These are phyloP conservation scores for Raffaelea albimanens DNA, from an alignment of 2,329 filamentous ascomycete genomes.

Conservation along the genomic window DNA sequence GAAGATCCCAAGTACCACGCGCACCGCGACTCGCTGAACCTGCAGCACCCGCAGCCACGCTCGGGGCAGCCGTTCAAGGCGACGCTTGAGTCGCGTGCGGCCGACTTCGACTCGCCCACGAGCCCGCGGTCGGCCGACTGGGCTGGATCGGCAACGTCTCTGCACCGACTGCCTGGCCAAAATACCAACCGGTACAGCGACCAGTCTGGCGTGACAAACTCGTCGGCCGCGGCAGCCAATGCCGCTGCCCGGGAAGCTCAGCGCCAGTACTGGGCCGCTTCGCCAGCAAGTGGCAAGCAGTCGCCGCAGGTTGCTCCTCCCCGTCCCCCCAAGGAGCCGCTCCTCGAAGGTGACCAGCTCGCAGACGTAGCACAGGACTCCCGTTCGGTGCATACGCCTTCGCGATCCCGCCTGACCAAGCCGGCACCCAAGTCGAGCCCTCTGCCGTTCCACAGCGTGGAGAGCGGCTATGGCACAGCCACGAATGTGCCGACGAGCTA, in stretches of 20 bases:
- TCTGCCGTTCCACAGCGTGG: slow-evolving; percentile 44
- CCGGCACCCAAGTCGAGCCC: slow-evolving; percentile 36
- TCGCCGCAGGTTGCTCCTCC: slow-evolving; percentile 29
- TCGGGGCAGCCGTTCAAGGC: slow-evolving; percentile 66
- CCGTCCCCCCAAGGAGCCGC: slow-evolving; percentile 53
- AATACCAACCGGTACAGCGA: slow-evolving; percentile 40
- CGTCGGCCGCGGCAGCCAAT: background rate
- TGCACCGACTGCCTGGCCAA: slow-evolving; percentile 40
- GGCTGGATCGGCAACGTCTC: slow-evolving; percentile 50
- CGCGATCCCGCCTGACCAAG: background rate
- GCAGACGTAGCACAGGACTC: too few species aligned
- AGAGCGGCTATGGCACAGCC: slow-evolving; percentile 42
- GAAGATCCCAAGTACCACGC: slow-evolving; percentile 75
- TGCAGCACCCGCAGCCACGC: slow-evolving; percentile 71
- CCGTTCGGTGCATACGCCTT: too few species aligned
- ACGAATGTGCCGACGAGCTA: slow-evolving; percentile 33
- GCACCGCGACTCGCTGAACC: slow-evolving; percentile 69
- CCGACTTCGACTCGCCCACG: slow-evolving; percentile 53
- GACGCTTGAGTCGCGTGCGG: slow-evolving; percentile 60
- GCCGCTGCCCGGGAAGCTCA: slow-evolving; percentile 14
- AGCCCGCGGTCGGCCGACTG: slow-evolving; percentile 54
- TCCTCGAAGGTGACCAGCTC: slow-evolving; percentile 24
- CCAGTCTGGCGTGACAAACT: slow-evolving; percentile 22
- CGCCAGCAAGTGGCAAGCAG: slow-evolving; percentile 27
- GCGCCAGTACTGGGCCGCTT: slow-evolving; percentile 36